A percentile compares a stretch with the other conserved stretches of the same genome.
phyloP scores from a whole-genome alignment of 108 stramenopile genomes.

The Pseudonitzschia delicatissima region DNA sequence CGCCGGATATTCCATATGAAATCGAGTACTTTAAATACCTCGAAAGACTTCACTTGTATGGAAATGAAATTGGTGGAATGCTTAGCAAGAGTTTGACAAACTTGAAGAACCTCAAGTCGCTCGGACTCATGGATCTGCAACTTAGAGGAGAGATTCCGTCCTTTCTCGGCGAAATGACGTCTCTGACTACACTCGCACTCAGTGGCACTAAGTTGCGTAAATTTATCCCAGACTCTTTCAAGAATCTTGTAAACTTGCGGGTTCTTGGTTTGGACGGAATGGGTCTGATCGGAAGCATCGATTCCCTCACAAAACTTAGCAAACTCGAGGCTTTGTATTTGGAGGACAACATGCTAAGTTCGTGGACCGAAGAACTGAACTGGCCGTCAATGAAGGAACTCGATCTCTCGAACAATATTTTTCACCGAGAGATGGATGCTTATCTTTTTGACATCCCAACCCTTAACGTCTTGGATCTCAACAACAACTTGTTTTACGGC shows the following conservation, averaged over 20 bases:
- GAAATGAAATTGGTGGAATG: slow-evolving; percentile 24
- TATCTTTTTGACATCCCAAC: slow-evolving; percentile 7
- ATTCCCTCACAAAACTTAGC: slow-evolving; percentile 3
- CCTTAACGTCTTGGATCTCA: slow-evolving; percentile 22
- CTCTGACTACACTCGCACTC: slow-evolving; percentile 23
- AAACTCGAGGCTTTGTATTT: slow-evolving; percentile 28
- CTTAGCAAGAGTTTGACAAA: neutral
- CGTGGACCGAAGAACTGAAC: slow-evolving; percentile 1
- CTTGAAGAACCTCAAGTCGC: slow-evolving; percentile 12
- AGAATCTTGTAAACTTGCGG: slow-evolving; percentile 8
- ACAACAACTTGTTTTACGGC: slow-evolving; percentile 25
- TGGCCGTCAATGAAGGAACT: slow-evolving; percentile 15
- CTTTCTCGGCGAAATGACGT: slow-evolving; percentile 16
- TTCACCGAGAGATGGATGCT: neutral
- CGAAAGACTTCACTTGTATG: slow-evolving; percentile 18
- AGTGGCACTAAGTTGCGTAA: slow-evolving; percentile 26
- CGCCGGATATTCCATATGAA: slow-evolving; percentile 18
- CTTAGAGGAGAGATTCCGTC: slow-evolving; percentile 25
- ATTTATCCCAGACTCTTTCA: slow-evolving; percentile 25
- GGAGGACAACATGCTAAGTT: slow-evolving; percentile 22
- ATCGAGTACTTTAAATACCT: slow-evolving; percentile 17
- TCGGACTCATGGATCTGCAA: slow-evolving; percentile 9
- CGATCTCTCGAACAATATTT: slow-evolving; percentile 18
- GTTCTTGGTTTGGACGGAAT: slow-evolving; percentile 23
- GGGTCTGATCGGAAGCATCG: slow-evolving; percentile 14